Base-by-base conservation (phyloP, 2,329 filamentous ascomycete species). In the Metarhizium sp. region DNA sequence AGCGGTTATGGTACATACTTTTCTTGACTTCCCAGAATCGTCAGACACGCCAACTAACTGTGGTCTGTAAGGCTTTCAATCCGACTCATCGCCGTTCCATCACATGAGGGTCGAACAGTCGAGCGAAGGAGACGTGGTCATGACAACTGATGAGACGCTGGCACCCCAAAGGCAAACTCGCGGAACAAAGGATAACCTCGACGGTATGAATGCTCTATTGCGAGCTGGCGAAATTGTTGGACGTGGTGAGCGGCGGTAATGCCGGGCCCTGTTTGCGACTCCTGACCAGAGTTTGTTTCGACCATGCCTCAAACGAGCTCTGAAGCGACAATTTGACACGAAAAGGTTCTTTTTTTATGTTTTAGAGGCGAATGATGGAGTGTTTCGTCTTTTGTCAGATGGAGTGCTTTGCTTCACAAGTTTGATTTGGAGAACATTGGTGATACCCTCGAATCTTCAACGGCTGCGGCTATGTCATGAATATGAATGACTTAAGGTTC, bases 211-310 rank as follows among this genome's bases (percentile, higher is more conserved):
- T 57, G 81, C 81, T 6, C 68, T 85, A 11, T 65, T 85, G 2
- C 74, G 73, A 58, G 82, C 82, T 10, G 80, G 81, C 36, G 81
- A 84, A 60, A 79, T 85, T 58, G 78, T 84, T 43, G 77, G 78
- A 56, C 74, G 75, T 46, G 69, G 73, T 52, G 59, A 61, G 52
- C 61, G 60, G 50, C 53, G 60, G 30, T 62, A 60, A 57, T 60
- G 52, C 60, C 20, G 1, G 51, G 16, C 18, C 45, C 16, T 2
- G 13, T 18, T 51, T 18, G 16, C 8, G n/a, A 20, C 6, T 3
- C 42, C 29, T 11, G 7, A 34, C 36, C 25, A 36, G 29, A 3
- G 20, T 6, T n/a, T 14, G 45, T 48, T 16, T 29, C 45, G 20
- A 30, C 25, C 20, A 30, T n/a, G 45, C 10, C 10, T 29, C 7